Evolutionary conservation across 306 rosid species (phyloP), one percentile per base, ranked within the genome.

Genomic region (Rubus parviflorus): DNA sequence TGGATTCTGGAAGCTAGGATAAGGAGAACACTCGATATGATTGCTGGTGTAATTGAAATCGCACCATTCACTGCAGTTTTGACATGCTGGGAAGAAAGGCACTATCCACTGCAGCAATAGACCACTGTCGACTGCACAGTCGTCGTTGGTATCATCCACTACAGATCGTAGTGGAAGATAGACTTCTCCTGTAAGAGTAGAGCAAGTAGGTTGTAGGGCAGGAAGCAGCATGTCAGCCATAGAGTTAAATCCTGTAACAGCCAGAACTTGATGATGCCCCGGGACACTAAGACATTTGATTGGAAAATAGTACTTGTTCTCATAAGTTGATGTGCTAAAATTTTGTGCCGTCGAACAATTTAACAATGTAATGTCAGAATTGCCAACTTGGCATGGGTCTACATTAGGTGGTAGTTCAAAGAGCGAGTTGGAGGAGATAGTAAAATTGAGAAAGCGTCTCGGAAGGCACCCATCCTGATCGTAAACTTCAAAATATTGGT

Each of bases 241-340:
- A 54, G 76, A 53, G 20, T 52, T 3, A 40, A 5, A 3, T 2
- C 52, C 15, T 38, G 3, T 2, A 38, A 16, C 0, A 38, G 76
- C 76, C 37, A 72, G 40, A 40, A 72, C 76, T 43, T 30, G 35
- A 30, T 72, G 76, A 63, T 72, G 35, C 40, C 65, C 52, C 1
- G 66, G 66, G 35, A 7, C 14, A 54, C 76, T 40, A 0, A 54
- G 76, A 40, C 76, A 72, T 13, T 7, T 20, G 66, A 72, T 40
- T 0, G 76, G 76, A 0, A 13, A 2, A 20, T 72, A 53, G 49
- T 30, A 2, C 3, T 30, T n/a, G n/a, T n/a, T n/a, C n/a, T n/a
- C n/a, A n/a, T 1, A 17, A 35, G 25, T 0, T 37, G 14, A 6
- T 37, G 17, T 48, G 60, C 60, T 37, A 19, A 71, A 19, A 7